phyloP scores from a whole-genome alignment of 345 rosid species.

The Lagerstroemia speciosa region DNA sequence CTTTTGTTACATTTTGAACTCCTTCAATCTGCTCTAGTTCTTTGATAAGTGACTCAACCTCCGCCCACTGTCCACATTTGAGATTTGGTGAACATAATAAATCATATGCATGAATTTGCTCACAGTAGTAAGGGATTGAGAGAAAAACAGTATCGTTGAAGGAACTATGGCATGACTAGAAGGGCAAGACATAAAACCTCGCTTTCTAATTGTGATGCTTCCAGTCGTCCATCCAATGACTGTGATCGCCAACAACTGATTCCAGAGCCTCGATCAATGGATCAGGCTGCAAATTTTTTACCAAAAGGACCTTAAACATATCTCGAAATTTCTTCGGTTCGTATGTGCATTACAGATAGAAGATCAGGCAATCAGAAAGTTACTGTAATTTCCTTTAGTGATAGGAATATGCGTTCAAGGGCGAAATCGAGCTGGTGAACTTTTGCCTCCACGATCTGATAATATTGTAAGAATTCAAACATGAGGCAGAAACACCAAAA shows the following conservation, averaged over 20 bases:
- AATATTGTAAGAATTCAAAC: constrained; percentile 2
- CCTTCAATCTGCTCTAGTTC: constrained; percentile 74
- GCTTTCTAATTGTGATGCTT: constrained; percentile 60
- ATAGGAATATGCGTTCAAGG: constrained; percentile 77
- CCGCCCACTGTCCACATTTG: constrained; percentile 61
- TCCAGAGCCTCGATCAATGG: constrained; percentile 75
- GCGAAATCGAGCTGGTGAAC: constrained; percentile 82
- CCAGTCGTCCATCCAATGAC: constrained; percentile 47
- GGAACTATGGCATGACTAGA: not conserved
- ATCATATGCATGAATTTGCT: not conserved
- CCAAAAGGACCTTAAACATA: not conserved
- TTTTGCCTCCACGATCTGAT: constrained; percentile 84
- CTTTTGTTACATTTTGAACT: constrained; percentile 66
- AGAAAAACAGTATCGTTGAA: constrained; percentile 1
- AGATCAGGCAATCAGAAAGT: not conserved
- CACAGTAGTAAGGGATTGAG: not conserved
- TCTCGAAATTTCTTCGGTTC: not conserved
- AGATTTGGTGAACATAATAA: not conserved
- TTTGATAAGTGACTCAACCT: constrained; percentile 74
- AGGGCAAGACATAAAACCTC: constrained; percentile 41
- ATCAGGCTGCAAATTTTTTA: constrained; percentile 51
- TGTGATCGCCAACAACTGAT: constrained; percentile 57
- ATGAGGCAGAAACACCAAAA: not conserved
- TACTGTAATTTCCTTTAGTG: constrained; percentile 78
- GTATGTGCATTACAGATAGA: not conserved